These are phyloP conservation scores for Pseudohyphozyma bogoriensis DNA, from an alignment of 768 basidiomycete genomes.

Conservation along the genomic window DNA sequence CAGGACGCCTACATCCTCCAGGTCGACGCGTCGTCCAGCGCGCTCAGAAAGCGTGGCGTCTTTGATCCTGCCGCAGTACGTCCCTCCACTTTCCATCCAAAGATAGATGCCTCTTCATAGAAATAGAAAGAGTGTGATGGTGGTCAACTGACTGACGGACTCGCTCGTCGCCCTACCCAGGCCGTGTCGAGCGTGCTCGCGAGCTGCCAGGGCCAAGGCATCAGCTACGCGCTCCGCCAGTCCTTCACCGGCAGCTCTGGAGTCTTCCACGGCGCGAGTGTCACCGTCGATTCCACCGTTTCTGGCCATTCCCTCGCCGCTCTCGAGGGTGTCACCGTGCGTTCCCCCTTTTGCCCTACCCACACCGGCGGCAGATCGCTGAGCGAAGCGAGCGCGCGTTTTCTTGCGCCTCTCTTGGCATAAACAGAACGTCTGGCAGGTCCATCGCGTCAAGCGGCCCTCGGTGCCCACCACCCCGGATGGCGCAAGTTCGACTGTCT, in stretches of 20 bases:
- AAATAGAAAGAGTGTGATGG: too few species aligned
- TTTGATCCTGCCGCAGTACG: neutral
- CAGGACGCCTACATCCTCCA: neutral
- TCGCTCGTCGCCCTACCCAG: neutral
- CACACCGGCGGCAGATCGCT: too few species aligned
- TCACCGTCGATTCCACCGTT: neutral
- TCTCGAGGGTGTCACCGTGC: neutral
- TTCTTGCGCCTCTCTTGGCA: too few species aligned
- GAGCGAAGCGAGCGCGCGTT: too few species aligned
- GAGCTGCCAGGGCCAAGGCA: neutral
- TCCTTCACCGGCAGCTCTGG: neutral
- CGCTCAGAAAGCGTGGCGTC: neutral
- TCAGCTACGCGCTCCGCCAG: neutral
- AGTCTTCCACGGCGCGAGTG: neutral
- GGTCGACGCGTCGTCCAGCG: neutral
- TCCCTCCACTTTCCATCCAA: neutral
- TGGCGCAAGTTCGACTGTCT: neutral
- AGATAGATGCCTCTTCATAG: too few species aligned
- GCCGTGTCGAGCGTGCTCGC: neutral
- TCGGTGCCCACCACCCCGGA: neutral
- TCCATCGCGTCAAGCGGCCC: slow-evolving; percentile 1
- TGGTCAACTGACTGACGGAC: too few species aligned
- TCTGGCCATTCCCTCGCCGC: neutral
- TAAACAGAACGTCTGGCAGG: slow-evolving; percentile 16
- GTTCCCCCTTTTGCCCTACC: too few species aligned